Evolutionary conservation across 2,329 filamentous ascomycete species (phyloP), one percentile per base, ranked within the genome.

Genomic region (Fusarium citri): DNA sequence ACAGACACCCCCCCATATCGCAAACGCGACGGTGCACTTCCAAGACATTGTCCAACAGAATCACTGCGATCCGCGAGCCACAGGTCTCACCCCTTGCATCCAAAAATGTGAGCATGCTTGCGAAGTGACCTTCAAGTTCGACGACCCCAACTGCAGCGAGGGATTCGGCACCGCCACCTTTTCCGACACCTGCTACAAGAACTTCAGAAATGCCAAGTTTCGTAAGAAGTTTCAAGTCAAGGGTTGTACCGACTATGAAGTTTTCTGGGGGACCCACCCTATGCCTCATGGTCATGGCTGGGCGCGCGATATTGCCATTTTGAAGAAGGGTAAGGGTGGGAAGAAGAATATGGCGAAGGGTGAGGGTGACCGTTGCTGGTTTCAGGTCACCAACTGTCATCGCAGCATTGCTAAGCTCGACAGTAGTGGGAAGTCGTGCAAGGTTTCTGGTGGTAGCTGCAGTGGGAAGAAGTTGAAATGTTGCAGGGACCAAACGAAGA

Each of bases 201-300:
- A 37, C 34, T 37, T 37, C 5, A 12, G 9, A 6, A 37, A 37
- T n/a, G 34, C 6, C 34, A 37, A 37, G 34, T 11, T 37, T 18
- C 34, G 34, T 1, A 7, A 7, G 3, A 37, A n/a, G 0, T 37
- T n/a, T 11, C 5, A 9, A 18, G 0, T 10, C 2, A 34, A 37
- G 34, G 34, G 34, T 1, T 37, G 34, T 2, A 37, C 18, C 10
- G 34, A 37, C 3, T 37, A 37, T 1, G 34, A 37, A 0, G 6
- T 37, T 7, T n/a, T 6, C 5, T 37, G 34, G 34, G 34, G 34
- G 6, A 37, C 34, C 3, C 34, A n/a, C 5, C 18, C 6, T 37
- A 4, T 37, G 4, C 34, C 31, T 15, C 15, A 15, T 15, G 30
- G 30, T 16, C 5, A 14, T 37, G 16, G 31, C 31, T 37, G 16